phyloP scores from a whole-genome alignment of 768 basidiomycete genomes.

The Hebeloma cylindrosporum region DNA sequence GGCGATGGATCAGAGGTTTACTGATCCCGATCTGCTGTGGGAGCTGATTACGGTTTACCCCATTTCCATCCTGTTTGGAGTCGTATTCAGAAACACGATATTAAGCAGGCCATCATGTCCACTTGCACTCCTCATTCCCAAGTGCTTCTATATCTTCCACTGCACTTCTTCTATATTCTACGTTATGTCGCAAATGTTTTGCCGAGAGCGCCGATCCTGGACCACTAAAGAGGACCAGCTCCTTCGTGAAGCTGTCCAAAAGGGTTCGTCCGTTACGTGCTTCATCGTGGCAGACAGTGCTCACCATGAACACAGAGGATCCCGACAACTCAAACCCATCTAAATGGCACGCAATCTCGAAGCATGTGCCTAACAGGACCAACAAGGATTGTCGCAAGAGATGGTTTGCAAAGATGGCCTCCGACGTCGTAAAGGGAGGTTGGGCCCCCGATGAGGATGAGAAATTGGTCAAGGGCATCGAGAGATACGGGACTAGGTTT shows the following conservation, averaged over 20 bases:
- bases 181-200: slow-evolving; percentile 32
- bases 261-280: slow-evolving; percentile 32
- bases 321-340: slow-evolving; percentile 56
- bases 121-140: slow-evolving; percentile 26
- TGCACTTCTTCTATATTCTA: slow-evolving; percentile 11
- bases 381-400: slow-evolving; percentile 67
- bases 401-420: slow-evolving; percentile 65
- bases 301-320: slow-evolving; percentile 44
- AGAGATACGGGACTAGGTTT: slow-evolving; percentile 56
- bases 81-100: slow-evolving; percentile 21
- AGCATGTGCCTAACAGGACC: slow-evolving; percentile 59
- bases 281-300: slow-evolving; percentile 5
- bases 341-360: slow-evolving; percentile 64
- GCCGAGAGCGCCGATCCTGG: slow-evolving; percentile 53
- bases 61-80: slow-evolving; percentile 22
- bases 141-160: slow-evolving; percentile 21
- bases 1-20: too few species aligned
- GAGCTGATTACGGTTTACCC: slow-evolving; percentile 32
- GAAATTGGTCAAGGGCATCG: slow-evolving; percentile 54
- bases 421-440: slow-evolving; percentile 59
- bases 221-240: slow-evolving; percentile 53
- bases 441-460: slow-evolving; percentile 65
- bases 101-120: slow-evolving; percentile 30
- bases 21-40: slow-evolving; percentile 37
- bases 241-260: slow-evolving; percentile 49